Percentiles rank a stretch among this genome's conserved stretches.
Evolutionary conservation across 2,329 filamentous ascomycete genomes (phyloP).

Genomic region (Pseudogymnoascus destructans): DNA sequence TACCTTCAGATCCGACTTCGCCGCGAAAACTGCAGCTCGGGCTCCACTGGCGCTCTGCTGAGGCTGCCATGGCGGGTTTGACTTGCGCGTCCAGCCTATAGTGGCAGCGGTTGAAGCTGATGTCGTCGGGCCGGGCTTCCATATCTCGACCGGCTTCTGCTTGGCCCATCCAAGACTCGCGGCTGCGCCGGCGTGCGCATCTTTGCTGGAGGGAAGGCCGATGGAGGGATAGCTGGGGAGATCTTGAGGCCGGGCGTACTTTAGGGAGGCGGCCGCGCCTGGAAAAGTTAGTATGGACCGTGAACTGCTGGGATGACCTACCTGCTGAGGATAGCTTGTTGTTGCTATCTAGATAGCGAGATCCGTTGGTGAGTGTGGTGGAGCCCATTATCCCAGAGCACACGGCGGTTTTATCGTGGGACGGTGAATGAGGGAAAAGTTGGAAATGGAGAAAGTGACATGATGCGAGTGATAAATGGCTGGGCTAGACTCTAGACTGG

Average conservation of each 20-base stretch:
- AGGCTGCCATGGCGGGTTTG: conserved; percentile 44
- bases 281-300: conserved; percentile 15
- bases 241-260: conserved; percentile 59
- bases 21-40: conserved; percentile 61
- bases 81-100: conserved; percentile 45
- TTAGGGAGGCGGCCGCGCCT: conserved; percentile 50
- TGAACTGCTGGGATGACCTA: conserved; percentile 26
- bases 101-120: conserved; percentile 47
- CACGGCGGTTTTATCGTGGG: no score
- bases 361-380: conserved; percentile 19
- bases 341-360: conserved; percentile 34
- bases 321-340: conserved; percentile 44
- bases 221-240: conserved; percentile 62
- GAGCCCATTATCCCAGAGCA: neutral
- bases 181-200: conserved; percentile 57
- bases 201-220: conserved; percentile 37
- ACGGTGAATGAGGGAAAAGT: neutral
- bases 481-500: neutral
- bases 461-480: neutral
- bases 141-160: conserved; percentile 50
- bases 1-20: conserved; percentile 29
- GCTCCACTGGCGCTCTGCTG: conserved; percentile 52
- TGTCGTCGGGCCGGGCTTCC: conserved; percentile 50
- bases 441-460: neutral
- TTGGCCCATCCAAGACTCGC: conserved; percentile 62